Conservation (phyloP, 495 filamentous ascomycete species). For the Pyrenula massariospora region DNA sequence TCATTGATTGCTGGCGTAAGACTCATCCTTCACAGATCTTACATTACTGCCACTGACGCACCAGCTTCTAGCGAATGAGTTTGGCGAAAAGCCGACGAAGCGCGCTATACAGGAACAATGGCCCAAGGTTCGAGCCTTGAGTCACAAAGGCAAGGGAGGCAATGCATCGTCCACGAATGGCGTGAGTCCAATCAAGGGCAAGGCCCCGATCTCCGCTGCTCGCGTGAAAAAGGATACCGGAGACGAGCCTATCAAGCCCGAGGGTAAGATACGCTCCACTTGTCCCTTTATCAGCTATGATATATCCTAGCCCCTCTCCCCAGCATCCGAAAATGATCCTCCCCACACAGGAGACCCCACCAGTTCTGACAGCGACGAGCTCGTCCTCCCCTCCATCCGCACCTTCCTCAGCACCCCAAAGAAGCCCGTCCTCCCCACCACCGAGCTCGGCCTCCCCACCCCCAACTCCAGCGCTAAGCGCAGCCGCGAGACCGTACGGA, state of each 20-base stretch:
- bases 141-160: neutral
- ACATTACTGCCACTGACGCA: neutral
- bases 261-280: no score
- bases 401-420: no score
- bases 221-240: no score
- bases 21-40: neutral
- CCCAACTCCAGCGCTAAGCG: neutral
- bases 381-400: no score
- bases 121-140: neutral
- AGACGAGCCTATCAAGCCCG: no score
- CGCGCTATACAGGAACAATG: neutral
- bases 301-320: no score
- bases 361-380: no score
- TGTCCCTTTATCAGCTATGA: no score
- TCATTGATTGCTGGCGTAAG: neutral
- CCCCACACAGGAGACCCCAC: no score
- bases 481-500: neutral
- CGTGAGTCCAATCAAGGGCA: no score
- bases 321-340: no score
- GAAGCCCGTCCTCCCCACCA: neutral
- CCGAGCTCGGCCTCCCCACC: neutral
- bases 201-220: no score
- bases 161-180: neutral
- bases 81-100: neutral
- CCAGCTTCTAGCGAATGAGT: neutral